phyloP scores from a whole-genome alignment of 2,329 filamentous ascomycete genomes.

The Alternaria alternata region DNA sequence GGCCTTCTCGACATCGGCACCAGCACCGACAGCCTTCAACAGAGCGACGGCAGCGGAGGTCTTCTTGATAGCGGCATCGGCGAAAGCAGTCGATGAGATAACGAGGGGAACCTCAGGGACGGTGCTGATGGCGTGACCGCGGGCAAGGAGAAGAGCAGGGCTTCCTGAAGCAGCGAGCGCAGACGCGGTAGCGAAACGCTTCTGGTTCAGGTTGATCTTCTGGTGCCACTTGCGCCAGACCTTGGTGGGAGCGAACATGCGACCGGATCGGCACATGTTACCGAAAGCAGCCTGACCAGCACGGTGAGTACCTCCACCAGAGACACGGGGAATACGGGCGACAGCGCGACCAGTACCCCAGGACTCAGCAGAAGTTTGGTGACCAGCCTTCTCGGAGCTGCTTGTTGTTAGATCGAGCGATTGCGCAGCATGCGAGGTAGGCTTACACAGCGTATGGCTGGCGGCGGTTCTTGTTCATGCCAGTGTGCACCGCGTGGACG shows the following conservation, averaged over 20 bases:
- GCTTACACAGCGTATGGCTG: constrained; percentile 96
- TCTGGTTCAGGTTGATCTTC: constrained; percentile 99
- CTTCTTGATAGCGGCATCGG: constrained; percentile 80
- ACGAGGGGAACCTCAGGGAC: constrained; percentile 98
- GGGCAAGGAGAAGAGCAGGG: constrained; percentile 92
- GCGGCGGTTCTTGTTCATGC: constrained; percentile 99
- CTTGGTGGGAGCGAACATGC: constrained; percentile 99
- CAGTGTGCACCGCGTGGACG: constrained; percentile 98
- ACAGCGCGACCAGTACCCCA: constrained; percentile 99
- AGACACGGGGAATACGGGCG: constrained; percentile 99
- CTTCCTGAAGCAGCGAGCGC: constrained; percentile 96
- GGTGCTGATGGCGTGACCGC: constrained; percentile 92
- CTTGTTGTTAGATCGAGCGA: constrained; percentile 26
- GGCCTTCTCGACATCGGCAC: constrained; percentile 92
- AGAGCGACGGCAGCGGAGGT: constrained; percentile 87
- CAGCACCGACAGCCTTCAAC: constrained; percentile 89
- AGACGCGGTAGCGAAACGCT: constrained; percentile 97
- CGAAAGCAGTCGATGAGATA: constrained; percentile 88
- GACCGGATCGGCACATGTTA: constrained; percentile 99
- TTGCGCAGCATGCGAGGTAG: constrained; percentile 9
- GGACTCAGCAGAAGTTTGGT: constrained; percentile 99
- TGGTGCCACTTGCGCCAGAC: constrained; percentile 99
- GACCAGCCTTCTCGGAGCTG: constrained; percentile 92
- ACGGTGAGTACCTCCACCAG: constrained; percentile 99
- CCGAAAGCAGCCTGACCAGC: constrained; percentile 99